These are phyloP conservation scores for Effrenium voratum DNA, from an alignment of 73 alveolate genomes.

Conservation along the genomic window DNA sequence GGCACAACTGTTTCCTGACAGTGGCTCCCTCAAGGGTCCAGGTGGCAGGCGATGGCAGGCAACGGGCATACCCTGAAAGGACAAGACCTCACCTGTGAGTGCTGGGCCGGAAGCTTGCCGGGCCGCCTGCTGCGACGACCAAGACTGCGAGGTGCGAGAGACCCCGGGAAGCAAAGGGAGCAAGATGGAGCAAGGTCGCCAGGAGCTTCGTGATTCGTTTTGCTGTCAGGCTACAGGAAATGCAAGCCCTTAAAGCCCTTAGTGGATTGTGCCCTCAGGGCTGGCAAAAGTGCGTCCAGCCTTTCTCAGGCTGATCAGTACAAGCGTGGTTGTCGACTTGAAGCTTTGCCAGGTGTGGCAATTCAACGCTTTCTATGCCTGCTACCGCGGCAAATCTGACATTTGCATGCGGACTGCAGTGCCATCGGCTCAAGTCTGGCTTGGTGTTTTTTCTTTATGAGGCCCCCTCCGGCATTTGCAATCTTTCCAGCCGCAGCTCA, in stretches of 20 bases:
- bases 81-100: background rate
- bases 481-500: too few relatives aligned
- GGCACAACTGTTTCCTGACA: too few relatives aligned
- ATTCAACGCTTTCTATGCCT: conserved; percentile 52
- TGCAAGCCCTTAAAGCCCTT: background rate
- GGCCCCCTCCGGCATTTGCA: too few relatives aligned
- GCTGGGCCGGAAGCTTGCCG: conserved; percentile 36
- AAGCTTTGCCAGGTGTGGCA: conserved; percentile 51
- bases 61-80: too few relatives aligned
- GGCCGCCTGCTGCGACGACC: conserved; percentile 29
- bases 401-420: conserved; percentile 42
- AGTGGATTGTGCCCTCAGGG: background rate
- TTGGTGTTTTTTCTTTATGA: too few relatives aligned
- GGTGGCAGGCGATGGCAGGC: too few relatives aligned
- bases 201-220: background rate
- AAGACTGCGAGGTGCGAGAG: background rate
- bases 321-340: too few relatives aligned
- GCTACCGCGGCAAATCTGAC: conserved; percentile 43
- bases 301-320: too few relatives aligned
- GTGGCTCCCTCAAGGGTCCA: too few relatives aligned
- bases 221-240: background rate
- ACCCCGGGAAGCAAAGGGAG: background rate
- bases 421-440: background rate
- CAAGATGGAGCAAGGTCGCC: background rate
- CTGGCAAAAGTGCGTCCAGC: background rate